These are phyloP conservation scores for Penicillium sp. DNA, from an alignment of 2,329 filamentous ascomycete genomes.

Conservation along the genomic window DNA sequence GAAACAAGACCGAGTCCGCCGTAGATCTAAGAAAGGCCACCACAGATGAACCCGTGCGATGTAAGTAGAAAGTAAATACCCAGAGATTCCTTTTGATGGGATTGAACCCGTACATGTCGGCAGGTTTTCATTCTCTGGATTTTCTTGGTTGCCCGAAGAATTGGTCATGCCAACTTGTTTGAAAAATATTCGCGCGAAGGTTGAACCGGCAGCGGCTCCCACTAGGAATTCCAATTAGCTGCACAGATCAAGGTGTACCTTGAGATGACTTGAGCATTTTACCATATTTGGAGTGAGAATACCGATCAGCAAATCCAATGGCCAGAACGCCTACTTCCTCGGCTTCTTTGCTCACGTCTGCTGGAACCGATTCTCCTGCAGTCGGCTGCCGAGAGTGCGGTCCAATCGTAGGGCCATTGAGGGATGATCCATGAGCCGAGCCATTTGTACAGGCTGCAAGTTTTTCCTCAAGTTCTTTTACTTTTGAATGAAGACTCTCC, in stretches of 20 bases:
- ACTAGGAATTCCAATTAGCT: too few species aligned
- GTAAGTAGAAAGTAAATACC: too few species aligned
- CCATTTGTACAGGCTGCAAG: not conserved
- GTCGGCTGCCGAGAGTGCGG: not conserved
- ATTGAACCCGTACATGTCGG: too few species aligned
- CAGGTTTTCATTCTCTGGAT: too few species aligned
- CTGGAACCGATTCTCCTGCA: not conserved
- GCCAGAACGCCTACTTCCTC: not conserved
- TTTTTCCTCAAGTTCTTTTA: not conserved
- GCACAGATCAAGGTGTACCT: not conserved
- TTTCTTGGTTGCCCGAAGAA: too few species aligned
- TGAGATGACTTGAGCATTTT: not conserved
- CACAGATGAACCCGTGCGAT: too few species aligned
- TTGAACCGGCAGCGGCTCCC: too few species aligned
- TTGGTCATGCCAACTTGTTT: too few species aligned
- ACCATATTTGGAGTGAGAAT: not conserved
- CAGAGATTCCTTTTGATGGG: too few species aligned
- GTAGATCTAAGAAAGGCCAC: too few species aligned
- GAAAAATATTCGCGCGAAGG: too few species aligned
- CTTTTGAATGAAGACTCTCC: not conserved
- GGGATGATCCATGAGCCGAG: not conserved
- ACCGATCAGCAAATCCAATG: not conserved
- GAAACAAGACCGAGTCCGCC: too few species aligned
- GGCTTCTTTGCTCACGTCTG: not conserved
- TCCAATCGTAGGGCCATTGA: not conserved